phyloP scores from a whole-genome alignment of 2,329 filamentous ascomycete genomes.

The Aspergillus ibericus region DNA sequence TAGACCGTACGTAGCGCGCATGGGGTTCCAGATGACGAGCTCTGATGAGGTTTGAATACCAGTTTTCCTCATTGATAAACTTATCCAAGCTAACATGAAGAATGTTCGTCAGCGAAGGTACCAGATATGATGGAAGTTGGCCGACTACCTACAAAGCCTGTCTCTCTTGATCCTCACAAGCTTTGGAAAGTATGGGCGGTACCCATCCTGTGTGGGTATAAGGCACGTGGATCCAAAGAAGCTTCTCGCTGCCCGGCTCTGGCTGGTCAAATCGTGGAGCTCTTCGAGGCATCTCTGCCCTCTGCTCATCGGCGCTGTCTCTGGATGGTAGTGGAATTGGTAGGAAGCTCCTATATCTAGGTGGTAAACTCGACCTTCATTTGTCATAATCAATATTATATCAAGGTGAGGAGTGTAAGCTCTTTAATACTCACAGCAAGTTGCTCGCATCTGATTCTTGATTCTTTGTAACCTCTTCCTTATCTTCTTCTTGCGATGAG shows the following conservation, averaged over 20 bases:
- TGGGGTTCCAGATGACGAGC: slow-evolving; percentile 42
- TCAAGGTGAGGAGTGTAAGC: neutral
- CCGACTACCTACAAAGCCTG: slow-evolving; percentile 20
- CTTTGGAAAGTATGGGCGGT: slow-evolving; percentile 22
- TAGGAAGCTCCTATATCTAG: slow-evolving; percentile 25
- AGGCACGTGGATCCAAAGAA: slow-evolving; percentile 38
- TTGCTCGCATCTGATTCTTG: neutral
- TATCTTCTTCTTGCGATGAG: slow-evolving; percentile 1
- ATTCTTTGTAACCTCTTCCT: neutral
- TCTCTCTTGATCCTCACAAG: slow-evolving; percentile 26
- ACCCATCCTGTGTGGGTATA: slow-evolving; percentile 30
- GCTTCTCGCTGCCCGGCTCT: slow-evolving; percentile 33
- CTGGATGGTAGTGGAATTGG: slow-evolving; percentile 24
- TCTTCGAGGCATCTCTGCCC: slow-evolving; percentile 25
- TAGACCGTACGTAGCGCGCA: slow-evolving; percentile 39
- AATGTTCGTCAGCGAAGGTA: neutral
- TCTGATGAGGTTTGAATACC: slow-evolving; percentile 37
- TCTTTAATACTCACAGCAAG: neutral
- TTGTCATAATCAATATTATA: neutral
- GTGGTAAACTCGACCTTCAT: slow-evolving; percentile 13
- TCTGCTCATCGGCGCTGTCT: slow-evolving; percentile 25
- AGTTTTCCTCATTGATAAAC: slow-evolving; percentile 37
- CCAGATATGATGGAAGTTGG: neutral
- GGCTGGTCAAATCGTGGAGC: slow-evolving; percentile 34
- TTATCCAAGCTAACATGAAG: slow-evolving; percentile 33